Evolutionary conservation across 768 basidiomycete species (phyloP).

Genomic region (Podaxis mareebaensis): DNA sequence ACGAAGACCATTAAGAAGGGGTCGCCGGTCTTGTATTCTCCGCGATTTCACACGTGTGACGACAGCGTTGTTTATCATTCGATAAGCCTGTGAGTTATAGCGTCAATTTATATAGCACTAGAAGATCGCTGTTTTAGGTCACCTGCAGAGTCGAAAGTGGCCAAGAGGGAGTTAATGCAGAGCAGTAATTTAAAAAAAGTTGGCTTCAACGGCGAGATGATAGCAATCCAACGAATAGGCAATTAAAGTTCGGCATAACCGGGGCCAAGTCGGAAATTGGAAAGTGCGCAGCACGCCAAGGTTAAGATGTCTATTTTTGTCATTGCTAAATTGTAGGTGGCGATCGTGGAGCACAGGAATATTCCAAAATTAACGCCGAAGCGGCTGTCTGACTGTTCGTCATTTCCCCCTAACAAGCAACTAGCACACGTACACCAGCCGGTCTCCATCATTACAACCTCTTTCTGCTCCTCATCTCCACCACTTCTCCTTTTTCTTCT

Average conservation of each 20-base stretch:
- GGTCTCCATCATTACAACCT: constrained; percentile 9
- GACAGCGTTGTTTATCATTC: background rate
- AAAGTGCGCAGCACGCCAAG: too few species aligned
- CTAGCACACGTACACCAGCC: constrained; percentile 8
- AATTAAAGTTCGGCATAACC: background rate
- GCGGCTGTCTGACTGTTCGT: constrained; percentile 7
- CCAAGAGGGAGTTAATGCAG: background rate
- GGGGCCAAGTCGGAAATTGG: background rate
- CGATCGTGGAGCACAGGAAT: background rate
- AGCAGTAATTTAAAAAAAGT: background rate
- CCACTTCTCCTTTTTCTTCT: background rate
- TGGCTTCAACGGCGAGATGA: too few species aligned
- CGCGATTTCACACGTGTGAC: background rate
- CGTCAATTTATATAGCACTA: background rate
- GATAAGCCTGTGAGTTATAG: constrained; percentile 5
- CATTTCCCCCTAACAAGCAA: constrained; percentile 14
- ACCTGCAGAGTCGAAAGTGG: background rate
- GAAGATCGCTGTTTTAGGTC: background rate
- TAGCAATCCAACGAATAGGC: too few species aligned
- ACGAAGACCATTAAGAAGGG: background rate
- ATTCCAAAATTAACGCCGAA: background rate
- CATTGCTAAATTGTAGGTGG: background rate
- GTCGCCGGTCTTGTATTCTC: background rate
- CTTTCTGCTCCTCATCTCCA: background rate
- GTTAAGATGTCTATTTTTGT: background rate